Evolutionary conservation across 192 early-diverging fungal genomes (phyloP), one percentile per base, ranked within the genome.

Genomic region (Coemansia sp.): DNA sequence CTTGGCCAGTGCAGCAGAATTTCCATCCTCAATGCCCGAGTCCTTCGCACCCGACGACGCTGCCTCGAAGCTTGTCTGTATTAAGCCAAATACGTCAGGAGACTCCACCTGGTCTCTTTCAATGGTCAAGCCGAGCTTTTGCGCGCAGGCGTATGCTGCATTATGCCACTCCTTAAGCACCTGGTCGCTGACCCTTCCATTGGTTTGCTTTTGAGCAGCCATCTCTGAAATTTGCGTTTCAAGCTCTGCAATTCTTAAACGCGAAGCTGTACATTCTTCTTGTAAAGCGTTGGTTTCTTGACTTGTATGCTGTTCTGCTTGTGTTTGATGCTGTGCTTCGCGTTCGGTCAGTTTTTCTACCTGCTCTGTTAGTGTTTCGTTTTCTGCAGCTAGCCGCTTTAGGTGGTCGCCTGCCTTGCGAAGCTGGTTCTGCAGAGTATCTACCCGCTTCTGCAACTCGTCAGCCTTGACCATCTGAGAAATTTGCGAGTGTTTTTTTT

Each of bases 361-460:
- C 51, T 84, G 72, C 42, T 75, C 69, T 7, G 66, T 66, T 1
- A 84, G 67, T 5, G 71, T 54, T 28, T 79, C 83, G 51, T 88
- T 88, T 55, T 87, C 88, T 30, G 86, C 64, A 0, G 77, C 72
- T 8, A 89, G 60, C 17, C 76, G 67, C 56, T 81, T 77, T 38
- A 84, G 57, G 56, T 84, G 79, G 48, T 77, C 83, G 52, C 75
- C 73, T 2, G 83, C 83, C 54, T 78, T 84, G 64, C 75, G 74
- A 36, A 84, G 70, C 62, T 84, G 83, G 28, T 65, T 65, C 52
- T 82, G 78, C 0, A 84, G 65, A 17, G 77, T 69, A 22, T 76
- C 74, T 0, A 82, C 73, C 10, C 75, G 80, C 65, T 76, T 82
- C 42, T 82, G 80, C 29, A 82, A 54, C 36, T 82, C 75, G 14